phyloP scores from a whole-genome alignment of 1,284 basidiomycete species.

The Cryptococcus hybrid region DNA sequence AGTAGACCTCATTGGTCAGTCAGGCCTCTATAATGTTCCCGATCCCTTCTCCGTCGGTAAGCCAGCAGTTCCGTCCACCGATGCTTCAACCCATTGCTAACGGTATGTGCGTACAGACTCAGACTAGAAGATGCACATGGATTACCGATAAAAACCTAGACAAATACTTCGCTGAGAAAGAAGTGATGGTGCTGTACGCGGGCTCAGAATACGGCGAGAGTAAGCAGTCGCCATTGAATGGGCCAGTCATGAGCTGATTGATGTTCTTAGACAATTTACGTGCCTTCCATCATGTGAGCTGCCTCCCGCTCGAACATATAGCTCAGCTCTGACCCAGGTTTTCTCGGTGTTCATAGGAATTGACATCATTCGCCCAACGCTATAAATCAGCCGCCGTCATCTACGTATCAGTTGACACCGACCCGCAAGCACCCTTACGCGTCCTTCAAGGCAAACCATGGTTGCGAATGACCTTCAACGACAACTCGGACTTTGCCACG shows the following conservation, averaged over 20 bases:
- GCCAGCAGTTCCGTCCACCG: slow-evolving; percentile 6
- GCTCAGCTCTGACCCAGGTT: background rate
- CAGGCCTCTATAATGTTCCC: slow-evolving; percentile 41
- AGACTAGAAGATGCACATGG: slow-evolving; percentile 45
- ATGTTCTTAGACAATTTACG: slow-evolving; percentile 26
- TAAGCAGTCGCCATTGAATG: slow-evolving; percentile 13
- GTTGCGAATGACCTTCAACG: slow-evolving; percentile 47
- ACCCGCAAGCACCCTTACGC: slow-evolving; percentile 23
- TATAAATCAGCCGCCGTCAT: slow-evolving; percentile 33
- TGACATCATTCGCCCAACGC: slow-evolving; percentile 30
- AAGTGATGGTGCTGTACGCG: slow-evolving; percentile 48
- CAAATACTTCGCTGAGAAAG: slow-evolving; percentile 39
- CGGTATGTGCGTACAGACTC: slow-evolving; percentile 31
- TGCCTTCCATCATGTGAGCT: slow-evolving; percentile 26
- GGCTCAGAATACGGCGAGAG: slow-evolving; percentile 41
- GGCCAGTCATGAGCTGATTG: background rate
- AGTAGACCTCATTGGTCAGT: slow-evolving; percentile 37
- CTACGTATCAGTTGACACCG: slow-evolving; percentile 49
- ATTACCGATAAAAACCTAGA: slow-evolving; percentile 38
- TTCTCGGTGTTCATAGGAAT: slow-evolving; percentile 17
- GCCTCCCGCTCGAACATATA: background rate
- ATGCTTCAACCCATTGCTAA: background rate
- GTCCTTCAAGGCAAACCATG: slow-evolving; percentile 43
- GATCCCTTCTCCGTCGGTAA: slow-evolving; percentile 51
- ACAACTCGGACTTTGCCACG: slow-evolving; percentile 50